Evolutionary conservation across 495 filamentous ascomycete genomes (phyloP).

Genomic region (Penicillium atrosanguineum): DNA sequence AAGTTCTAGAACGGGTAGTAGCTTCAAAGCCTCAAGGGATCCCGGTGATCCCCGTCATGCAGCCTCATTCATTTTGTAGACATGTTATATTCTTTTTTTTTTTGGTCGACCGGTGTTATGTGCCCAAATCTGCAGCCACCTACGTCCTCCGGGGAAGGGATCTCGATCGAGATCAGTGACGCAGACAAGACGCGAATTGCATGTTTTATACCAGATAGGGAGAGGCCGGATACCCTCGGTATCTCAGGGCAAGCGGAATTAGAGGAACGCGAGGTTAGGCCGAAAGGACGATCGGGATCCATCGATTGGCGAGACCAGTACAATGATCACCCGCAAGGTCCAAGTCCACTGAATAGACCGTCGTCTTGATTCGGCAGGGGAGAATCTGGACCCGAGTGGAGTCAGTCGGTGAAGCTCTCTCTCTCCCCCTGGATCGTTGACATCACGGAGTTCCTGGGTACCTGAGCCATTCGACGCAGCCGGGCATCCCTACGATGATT

Average conservation of each 20-base stretch:
- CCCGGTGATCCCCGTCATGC: constrained; percentile 8
- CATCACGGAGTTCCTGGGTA: constrained; percentile 5
- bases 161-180: neutral
- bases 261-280: neutral
- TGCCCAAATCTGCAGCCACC: neutral
- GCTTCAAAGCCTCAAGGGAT: neutral
- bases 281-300: neutral
- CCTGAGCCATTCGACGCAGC: constrained; percentile 1
- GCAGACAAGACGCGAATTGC: neutral
- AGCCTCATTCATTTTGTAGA: constrained; percentile 5
- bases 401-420: constrained; percentile 13
- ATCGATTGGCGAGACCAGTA: constrained; percentile 11
- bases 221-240: neutral
- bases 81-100: neutral
- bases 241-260: neutral
- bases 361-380: constrained; percentile 3
- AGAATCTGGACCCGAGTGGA: constrained; percentile 23
- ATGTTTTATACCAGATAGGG: neutral
- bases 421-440: constrained; percentile 24
- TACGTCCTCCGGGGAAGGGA: neutral
- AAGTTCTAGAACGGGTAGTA: constrained; percentile 12
- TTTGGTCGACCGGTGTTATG: neutral
- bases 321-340: constrained; percentile 6
- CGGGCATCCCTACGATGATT: constrained; percentile 7
- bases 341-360: constrained; percentile 2